These are phyloP conservation scores for Hamamelis virginiana DNA, from an alignment of 164 flowering plant species.

Conservation along the genomic window DNA sequence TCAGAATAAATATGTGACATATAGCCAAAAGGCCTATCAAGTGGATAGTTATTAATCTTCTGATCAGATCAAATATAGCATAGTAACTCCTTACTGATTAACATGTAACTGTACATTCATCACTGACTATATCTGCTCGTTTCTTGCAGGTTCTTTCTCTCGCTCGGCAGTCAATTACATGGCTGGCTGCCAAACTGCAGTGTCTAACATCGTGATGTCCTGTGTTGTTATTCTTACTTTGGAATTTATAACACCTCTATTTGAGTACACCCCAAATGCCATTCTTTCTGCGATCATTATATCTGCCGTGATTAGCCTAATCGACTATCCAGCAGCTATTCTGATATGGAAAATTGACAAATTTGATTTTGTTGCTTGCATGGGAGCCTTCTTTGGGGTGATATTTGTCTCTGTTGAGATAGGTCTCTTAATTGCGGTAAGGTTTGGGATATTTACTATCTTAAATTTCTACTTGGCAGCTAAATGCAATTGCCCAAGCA, in stretches of 20 bases:
- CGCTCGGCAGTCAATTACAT: slow-evolving; percentile 92
- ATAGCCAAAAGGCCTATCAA: not conserved
- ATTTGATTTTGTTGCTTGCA: slow-evolving; percentile 84
- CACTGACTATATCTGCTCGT: not conserved
- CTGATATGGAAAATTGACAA: slow-evolving; percentile 89
- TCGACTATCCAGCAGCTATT: slow-evolving; percentile 64
- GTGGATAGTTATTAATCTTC: not conserved
- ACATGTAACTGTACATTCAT: not conserved
- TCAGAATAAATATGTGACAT: not conserved
- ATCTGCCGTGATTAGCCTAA: slow-evolving; percentile 69
- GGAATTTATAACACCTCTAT: slow-evolving; percentile 71
- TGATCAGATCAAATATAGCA: not conserved
- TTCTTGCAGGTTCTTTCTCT: slow-evolving; percentile 79
- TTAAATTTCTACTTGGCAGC: not conserved
- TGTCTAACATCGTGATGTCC: slow-evolving; percentile 89
- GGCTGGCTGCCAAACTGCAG: slow-evolving; percentile 90
- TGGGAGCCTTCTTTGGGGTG: slow-evolving; percentile 94
- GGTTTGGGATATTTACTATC: slow-evolving; percentile 4
- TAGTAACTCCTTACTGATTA: not conserved
- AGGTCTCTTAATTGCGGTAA: slow-evolving; percentile 87
- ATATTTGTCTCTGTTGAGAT: slow-evolving; percentile 76
- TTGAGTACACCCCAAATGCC: slow-evolving; percentile 91
- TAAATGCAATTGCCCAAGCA: not conserved
- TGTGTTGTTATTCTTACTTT: slow-evolving; percentile 66
- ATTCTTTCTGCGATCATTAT: slow-evolving; percentile 88